Percentiles rank a stretch among this genome's conserved stretches.
Evolutionary conservation across 2,329 filamentous ascomycete genomes (phyloP).

Genomic region (Ophiocordyceps unilateralis): DNA sequence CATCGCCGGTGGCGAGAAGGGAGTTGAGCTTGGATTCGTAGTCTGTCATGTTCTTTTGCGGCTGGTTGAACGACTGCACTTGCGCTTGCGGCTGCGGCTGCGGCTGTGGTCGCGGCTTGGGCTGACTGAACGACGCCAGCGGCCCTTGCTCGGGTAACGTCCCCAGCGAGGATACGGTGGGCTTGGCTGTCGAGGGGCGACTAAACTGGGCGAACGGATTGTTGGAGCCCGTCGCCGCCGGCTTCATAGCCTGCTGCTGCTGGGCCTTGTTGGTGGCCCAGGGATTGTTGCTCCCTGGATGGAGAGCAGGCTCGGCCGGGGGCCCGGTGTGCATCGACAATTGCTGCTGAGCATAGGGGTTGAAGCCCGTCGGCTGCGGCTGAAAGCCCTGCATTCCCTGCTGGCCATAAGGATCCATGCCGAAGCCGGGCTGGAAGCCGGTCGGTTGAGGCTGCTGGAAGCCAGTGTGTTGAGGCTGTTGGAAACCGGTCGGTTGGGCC

Average conservation of each 20-base stretch:
- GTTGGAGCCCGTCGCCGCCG: conserved; percentile 86
- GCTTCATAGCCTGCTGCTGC: conserved; percentile 44
- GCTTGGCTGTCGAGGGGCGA: conserved; percentile 36
- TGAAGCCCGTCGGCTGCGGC: conserved; percentile 34
- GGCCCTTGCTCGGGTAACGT: conserved; percentile 74
- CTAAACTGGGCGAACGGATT: conserved; percentile 82
- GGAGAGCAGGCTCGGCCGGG: conserved; percentile 42
- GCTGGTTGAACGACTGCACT: conserved; percentile 16
- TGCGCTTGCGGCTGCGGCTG: conserved; percentile 26
- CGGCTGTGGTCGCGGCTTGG: conserved; percentile 16
- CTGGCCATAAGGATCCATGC: conserved; percentile 52
- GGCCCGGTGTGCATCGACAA: conserved; percentile 17
- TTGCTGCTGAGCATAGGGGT: conserved; percentile 31
- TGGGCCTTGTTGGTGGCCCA: conserved; percentile 54
- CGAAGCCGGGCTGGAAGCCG: conserved; percentile 45
- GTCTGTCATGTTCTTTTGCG: conserved; percentile 39
- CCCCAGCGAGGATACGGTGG: conserved; percentile 51
- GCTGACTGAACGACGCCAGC: conserved; percentile 39
- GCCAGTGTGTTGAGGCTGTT: conserved; percentile 10
- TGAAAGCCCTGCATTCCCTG: conserved; percentile 27
- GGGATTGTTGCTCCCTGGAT: conserved; percentile 83
- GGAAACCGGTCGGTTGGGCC: conserved; percentile 38
- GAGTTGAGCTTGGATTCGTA: conserved; percentile 68
- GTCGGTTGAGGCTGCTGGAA: conserved; percentile 33
- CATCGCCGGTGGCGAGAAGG: conserved; percentile 72